These are phyloP conservation scores for Yarrowia yakushimensis DNA, from an alignment of 805 yeast genomes.

Conservation along the genomic window DNA sequence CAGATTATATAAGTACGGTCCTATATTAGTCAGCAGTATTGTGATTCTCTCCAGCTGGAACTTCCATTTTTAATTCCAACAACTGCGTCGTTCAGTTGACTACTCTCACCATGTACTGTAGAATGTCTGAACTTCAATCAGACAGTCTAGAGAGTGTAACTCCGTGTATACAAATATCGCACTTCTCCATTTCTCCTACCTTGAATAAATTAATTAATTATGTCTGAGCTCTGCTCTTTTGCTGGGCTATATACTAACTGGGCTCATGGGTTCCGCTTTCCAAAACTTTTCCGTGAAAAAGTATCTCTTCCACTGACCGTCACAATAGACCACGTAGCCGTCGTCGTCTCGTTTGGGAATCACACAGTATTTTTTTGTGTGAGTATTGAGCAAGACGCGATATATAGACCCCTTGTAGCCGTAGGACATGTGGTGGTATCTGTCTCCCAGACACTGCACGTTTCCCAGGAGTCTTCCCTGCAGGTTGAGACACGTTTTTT, in stretches of 20 bases:
- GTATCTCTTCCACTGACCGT: background rate
- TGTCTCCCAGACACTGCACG: conserved; percentile 12
- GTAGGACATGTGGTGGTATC: conserved; percentile 5
- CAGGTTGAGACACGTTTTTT: background rate
- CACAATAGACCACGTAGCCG: background rate
- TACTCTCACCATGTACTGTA: too few species aligned
- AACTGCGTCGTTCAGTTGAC: too few species aligned
- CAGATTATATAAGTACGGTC: too few species aligned
- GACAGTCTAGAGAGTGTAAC: too few species aligned
- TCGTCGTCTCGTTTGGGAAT: background rate
- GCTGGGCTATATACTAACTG: background rate
- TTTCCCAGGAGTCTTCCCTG: conserved; percentile 1
- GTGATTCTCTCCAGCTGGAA: too few species aligned
- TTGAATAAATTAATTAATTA: too few species aligned
- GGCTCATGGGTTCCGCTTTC: background rate
- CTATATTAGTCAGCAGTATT: too few species aligned
- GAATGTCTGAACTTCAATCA: too few species aligned
- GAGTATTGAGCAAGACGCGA: background rate
- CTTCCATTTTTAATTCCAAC: too few species aligned
- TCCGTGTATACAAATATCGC: too few species aligned
- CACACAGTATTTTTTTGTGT: background rate
- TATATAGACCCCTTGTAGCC: conserved; percentile 3
- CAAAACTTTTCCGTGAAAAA: background rate
- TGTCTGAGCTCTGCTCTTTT: too few species aligned
- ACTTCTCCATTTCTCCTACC: too few species aligned